Evolutionary conservation across 2,329 filamentous ascomycete genomes (phyloP).

Genomic region (Cladosporium velox): DNA sequence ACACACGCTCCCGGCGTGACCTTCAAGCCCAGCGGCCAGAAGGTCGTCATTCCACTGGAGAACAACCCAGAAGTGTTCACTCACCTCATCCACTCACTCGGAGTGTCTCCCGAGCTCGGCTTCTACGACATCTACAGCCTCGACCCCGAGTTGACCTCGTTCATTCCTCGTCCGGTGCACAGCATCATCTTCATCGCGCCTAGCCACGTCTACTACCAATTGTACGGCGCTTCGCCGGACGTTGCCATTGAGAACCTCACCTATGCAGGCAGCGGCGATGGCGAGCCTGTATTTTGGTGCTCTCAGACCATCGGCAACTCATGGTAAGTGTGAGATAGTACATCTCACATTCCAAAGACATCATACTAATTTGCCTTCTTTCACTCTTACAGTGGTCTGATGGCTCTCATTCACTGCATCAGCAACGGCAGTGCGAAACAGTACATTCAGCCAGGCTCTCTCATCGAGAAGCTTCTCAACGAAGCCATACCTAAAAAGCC

Average conservation of each 20-base stretch:
- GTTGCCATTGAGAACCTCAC: slow-evolving; percentile 36
- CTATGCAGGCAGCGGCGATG: slow-evolving; percentile 50
- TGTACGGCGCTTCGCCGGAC: slow-evolving; percentile 47
- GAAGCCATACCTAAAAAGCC: slow-evolving; percentile 48
- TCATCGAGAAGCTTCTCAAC: slow-evolving; percentile 49
- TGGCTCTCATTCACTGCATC: slow-evolving; percentile 57
- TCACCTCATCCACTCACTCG: slow-evolving; percentile 52
- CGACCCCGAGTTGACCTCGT: slow-evolving; percentile 51
- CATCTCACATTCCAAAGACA: neutral
- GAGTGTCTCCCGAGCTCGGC: slow-evolving; percentile 48
- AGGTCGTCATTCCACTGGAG: slow-evolving; percentile 43
- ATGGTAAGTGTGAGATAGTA: slow-evolving; percentile 38
- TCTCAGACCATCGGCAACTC: slow-evolving; percentile 60
- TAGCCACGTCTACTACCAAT: slow-evolving; percentile 42
- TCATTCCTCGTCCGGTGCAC: slow-evolving; percentile 56
- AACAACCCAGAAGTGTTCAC: slow-evolving; percentile 60
- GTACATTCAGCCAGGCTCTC: slow-evolving; percentile 47
- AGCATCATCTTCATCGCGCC: slow-evolving; percentile 58
- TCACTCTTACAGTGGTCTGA: slow-evolving; percentile 47
- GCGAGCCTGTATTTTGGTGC: slow-evolving; percentile 60
- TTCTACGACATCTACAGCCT: slow-evolving; percentile 59
- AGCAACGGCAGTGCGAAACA: slow-evolving; percentile 51
- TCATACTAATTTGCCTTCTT: neutral
- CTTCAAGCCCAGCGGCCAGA: slow-evolving; percentile 31
- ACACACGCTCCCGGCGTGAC: slow-evolving; percentile 28